phyloP scores from a whole-genome alignment of 345 rosid genomes.

The Hypericum perforatum region DNA sequence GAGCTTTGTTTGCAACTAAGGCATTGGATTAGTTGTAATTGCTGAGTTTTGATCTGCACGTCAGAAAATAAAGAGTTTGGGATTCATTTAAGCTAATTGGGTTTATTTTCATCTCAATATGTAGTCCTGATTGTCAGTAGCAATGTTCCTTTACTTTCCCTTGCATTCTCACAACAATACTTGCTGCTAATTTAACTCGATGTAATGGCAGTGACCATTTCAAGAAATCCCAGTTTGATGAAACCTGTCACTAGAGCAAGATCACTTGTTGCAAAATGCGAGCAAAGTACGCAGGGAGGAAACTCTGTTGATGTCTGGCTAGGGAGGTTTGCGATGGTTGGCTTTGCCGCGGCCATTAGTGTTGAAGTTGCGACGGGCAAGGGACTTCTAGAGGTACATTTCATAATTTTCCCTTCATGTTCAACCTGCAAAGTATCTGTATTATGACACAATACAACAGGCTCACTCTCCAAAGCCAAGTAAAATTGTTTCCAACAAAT shows the following conservation, averaged over 20 bases:
- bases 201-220: background rate
- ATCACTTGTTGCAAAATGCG: constrained; percentile 49
- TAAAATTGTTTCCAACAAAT: too few relatives aligned
- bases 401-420: background rate
- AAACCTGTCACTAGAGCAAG: constrained; percentile 30
- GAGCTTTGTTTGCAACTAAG: too few relatives aligned
- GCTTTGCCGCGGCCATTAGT: constrained; percentile 65
- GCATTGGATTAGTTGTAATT: too few relatives aligned
- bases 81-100: too few relatives aligned
- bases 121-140: too few relatives aligned
- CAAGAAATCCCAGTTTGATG: constrained; percentile 24
- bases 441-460: background rate
- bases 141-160: too few relatives aligned
- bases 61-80: too few relatives aligned
- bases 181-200: too few relatives aligned
- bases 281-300: constrained; percentile 45
- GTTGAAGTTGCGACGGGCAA: constrained; percentile 54
- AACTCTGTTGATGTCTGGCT: constrained; percentile 73
- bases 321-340: constrained; percentile 84
- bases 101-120: too few relatives aligned
- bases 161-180: too few relatives aligned
- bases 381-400: constrained; percentile 1
- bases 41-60: too few relatives aligned
- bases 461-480: background rate
- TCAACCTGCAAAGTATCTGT: background rate